Evolutionary conservation across 1,284 basidiomycete genomes (phyloP), one percentile per base, ranked within the genome.

Genomic region (Fomitopsis pinicola): DNA sequence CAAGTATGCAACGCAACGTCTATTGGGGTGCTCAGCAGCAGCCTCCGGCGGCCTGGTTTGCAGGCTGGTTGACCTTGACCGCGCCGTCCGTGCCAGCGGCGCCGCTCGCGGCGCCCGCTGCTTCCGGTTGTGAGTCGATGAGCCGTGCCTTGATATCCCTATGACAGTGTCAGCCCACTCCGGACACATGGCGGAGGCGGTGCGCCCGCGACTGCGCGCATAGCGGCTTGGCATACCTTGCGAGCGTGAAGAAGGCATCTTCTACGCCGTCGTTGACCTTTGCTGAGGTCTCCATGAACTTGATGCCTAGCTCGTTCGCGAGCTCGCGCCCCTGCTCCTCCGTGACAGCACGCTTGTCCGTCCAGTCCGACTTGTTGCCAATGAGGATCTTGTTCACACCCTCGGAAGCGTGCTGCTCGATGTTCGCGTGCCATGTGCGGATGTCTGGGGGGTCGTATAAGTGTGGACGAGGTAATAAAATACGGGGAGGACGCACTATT

Each of bases 331-430:
- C 91, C 75, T 94, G 91, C 70, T 94, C 90, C 71, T 90, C 88
- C 1, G 93, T 89, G 59, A 99, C 92, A 26, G 88, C 92, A 68
- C 93, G 90, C 82, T 98, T 98, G 78, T 98, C 97, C 60, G 90
- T 88, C 95, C 96, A 98, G 77, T 99, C 97, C 62, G 92, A 97
- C 80, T 99, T 99, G 83, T 99, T 99, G 57, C 97, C 97, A 65
- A 99, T 93, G 60, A 99, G 88, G 65, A 99, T 95, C 87, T 98
- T 99, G 86, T 98, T 98, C 64, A 99, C 97, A 42, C 95, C 96
- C 70, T 98, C 94, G 5, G 95, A 97, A 30, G 97, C 97, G 75
- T 99, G 97, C 77, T 99, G 97, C 78, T 99, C 97, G 67, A 99
- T 96, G 77, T 98, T 98, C 50, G 92, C 80, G 78, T 98, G 94